phyloP scores from a whole-genome alignment of 441 rosid species.

The Erodium moschatum region DNA sequence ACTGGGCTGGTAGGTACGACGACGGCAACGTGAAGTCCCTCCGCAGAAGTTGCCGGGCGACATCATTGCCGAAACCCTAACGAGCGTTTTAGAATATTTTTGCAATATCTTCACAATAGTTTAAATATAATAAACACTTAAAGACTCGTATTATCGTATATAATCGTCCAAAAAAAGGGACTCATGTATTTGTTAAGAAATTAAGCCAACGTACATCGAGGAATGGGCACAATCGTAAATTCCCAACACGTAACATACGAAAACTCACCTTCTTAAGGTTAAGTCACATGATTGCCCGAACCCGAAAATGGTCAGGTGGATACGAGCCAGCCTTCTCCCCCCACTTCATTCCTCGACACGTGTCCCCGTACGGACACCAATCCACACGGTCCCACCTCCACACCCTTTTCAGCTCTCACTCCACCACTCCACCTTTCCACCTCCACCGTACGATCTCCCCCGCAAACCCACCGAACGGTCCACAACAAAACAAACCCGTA shows the following conservation, averaged over 20 bases:
- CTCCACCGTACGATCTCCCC: constrained; percentile 24
- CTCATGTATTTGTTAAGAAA: no score
- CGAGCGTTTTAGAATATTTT: no score
- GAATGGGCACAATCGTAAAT: background rate
- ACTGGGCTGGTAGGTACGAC: no score
- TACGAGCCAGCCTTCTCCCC: constrained; percentile 13
- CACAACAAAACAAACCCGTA: background rate
- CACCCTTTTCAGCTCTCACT: background rate
- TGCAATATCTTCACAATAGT: no score
- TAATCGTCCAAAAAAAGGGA: no score
- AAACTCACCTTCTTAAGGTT: constrained; percentile 23
- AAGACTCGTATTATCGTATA: no score
- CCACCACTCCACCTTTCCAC: background rate
- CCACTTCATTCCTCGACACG: constrained; percentile 36
- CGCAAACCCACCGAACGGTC: background rate
- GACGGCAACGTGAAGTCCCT: no score
- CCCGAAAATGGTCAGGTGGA: constrained; percentile 29
- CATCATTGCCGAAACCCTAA: no score
- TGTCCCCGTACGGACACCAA: background rate
- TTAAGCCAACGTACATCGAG: background rate
- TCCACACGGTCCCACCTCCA: constrained; percentile 13
- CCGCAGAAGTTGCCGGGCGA: no score
- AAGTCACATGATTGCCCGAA: constrained; percentile 39
- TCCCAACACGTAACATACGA: background rate
- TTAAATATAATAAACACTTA: no score